Base-by-base conservation (phyloP, 2,329 filamentous ascomycete genomes). In the Scedosporium apiospermum region DNA sequence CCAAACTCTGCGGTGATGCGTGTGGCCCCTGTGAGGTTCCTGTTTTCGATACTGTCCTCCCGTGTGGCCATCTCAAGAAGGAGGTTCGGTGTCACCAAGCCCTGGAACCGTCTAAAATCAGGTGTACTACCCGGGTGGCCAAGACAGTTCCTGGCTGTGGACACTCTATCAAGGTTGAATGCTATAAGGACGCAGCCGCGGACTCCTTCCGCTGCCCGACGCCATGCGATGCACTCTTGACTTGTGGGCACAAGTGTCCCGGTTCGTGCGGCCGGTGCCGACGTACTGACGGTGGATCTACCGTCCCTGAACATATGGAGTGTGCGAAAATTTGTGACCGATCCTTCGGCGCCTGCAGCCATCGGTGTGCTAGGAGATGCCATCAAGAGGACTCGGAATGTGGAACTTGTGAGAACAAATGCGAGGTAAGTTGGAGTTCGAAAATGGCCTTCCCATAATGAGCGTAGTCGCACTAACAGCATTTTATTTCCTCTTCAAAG, bases 321-420 rank as follows among this genome's bases (percentile, higher is more conserved):
- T 68, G 66, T 18, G 30, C 21, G 1, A 67, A 65, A 46, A 64
- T 63, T 0, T 89, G 86, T 68, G 76, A 76, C 4, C 75, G 84
- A 1, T 68, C 70, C 0, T 84, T 79, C 64, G 75, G 72, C 0
- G 80, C 80, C 0, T 90, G 87, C 67, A 74, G 73, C n/a, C 86
- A 90, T 65, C 67, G 64, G 1, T 89, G 87, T 10, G 9, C n/a
- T 2, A 60, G 44, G 14, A 3, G 1, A 5, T 69, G 67, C 7
- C 67, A 69, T 49, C 44, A 4, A 21, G 64, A 61, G 9, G 23
- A 49, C n/a, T 21, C 16, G 3, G 18, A 62, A 4, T 69, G 67
- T 44, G 60, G 61, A 10, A 86, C 84, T 2, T 91, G 87, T 68
- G 80, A 79, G 3, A 70, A 77, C 65, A 76, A 84, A 6, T 90